Conservation (phyloP, 1,139 yeast genomes). For the Candida albicans region DNA sequence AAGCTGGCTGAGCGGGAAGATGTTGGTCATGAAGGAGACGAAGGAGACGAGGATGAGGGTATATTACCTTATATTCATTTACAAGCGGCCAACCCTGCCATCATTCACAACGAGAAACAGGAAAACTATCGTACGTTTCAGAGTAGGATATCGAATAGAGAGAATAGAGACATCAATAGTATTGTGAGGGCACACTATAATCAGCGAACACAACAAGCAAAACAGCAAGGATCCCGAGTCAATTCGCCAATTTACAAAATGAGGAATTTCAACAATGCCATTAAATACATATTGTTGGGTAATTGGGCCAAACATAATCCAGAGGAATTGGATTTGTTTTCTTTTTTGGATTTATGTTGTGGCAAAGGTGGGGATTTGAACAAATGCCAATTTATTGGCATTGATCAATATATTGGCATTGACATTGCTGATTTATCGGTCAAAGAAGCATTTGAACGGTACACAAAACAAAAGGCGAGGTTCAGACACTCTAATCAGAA, state of each 20-base stretch:
- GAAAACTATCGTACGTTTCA: slow-evolving; percentile 39
- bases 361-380: slow-evolving; percentile 98
- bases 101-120: slow-evolving; percentile 10
- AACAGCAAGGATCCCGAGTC: slow-evolving; percentile 58
- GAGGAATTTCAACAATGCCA: slow-evolving; percentile 87
- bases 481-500: slow-evolving; percentile 39
- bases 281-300: slow-evolving; percentile 82
- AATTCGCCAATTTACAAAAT: slow-evolving; percentile 83
- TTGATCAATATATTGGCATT: slow-evolving; percentile 80
- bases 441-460: slow-evolving; percentile 79
- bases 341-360: slow-evolving; percentile 81
- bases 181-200: slow-evolving; percentile 84
- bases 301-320: slow-evolving; percentile 53
- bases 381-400: slow-evolving; percentile 77
- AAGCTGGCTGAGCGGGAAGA: slow-evolving; percentile 1
- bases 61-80: slow-evolving; percentile 34
- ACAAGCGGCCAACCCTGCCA: slow-evolving; percentile 32
- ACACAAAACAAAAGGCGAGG: slow-evolving; percentile 45
- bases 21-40: slow-evolving; percentile 6
- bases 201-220: slow-evolving; percentile 73
- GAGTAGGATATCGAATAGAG: slow-evolving; percentile 37
- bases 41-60: slow-evolving; percentile 13
- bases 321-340: slow-evolving; percentile 46
- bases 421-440: slow-evolving; percentile 91
- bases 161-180: slow-evolving; percentile 46